Conservation (phyloP, 768 basidiomycete genomes). For the Psilocybe azurescens region DNA sequence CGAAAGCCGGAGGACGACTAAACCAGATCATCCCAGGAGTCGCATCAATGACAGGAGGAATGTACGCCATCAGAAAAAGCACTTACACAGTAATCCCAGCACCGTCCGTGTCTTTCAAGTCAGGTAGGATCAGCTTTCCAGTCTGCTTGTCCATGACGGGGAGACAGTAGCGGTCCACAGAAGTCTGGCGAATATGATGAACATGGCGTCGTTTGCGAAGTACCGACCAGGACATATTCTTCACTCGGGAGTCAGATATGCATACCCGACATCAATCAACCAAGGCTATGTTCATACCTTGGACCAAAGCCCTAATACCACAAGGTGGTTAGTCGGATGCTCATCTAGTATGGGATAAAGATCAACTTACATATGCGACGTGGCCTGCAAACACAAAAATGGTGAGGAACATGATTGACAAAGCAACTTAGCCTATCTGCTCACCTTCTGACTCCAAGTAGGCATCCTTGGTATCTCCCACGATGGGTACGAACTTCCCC, state of each 20-base stretch:
- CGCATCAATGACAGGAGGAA: too few species aligned
- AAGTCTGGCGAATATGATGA: neutral
- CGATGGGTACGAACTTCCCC: constrained; percentile 1
- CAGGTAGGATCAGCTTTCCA: neutral
- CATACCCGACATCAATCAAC: too few species aligned
- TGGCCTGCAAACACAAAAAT: neutral
- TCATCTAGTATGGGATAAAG: too few species aligned
- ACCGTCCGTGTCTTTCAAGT: neutral
- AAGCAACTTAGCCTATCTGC: neutral
- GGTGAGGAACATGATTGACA: neutral
- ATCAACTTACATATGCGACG: constrained; percentile 5
- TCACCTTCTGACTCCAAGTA: constrained; percentile 8
- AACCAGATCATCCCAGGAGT: too few species aligned
- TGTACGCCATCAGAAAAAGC: too few species aligned
- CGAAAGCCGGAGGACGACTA: too few species aligned
- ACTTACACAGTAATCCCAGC: neutral
- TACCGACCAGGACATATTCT: constrained; percentile 11
- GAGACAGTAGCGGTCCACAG: constrained; percentile 1
- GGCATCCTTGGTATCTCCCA: neutral
- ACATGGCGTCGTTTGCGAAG: constrained; percentile 4
- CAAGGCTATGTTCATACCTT: too few species aligned
- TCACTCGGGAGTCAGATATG: too few species aligned
- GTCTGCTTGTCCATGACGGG: neutral
- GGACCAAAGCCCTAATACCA: too few species aligned
- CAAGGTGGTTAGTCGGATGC: too few species aligned